A percentile compares a stretch with the other conserved stretches of the same genome.
phyloP scores from a whole-genome alignment of 768 basidiomycete species.

The Leucocoprinus leucothites region DNA sequence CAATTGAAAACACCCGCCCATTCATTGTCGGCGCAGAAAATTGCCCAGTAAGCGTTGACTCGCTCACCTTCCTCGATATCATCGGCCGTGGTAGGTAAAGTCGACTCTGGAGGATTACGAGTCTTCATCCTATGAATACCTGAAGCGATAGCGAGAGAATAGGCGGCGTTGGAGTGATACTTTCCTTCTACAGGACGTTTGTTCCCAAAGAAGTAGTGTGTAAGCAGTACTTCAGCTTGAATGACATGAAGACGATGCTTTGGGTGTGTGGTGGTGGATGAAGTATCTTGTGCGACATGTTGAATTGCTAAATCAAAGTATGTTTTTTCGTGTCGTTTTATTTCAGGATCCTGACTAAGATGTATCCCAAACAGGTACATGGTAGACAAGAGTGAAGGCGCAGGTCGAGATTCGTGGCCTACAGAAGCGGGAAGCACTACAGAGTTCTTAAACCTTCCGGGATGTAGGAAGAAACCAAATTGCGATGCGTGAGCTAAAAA shows the following conservation, averaged over 20 bases:
- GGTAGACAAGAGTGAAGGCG: slow-evolving; percentile 34
- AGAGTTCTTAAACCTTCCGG: slow-evolving; percentile 40
- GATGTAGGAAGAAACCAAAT: slow-evolving; percentile 57
- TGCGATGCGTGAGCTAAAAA: slow-evolving; percentile 49
- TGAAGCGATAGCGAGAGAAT: slow-evolving; percentile 31
- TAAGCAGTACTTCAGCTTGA: slow-evolving; percentile 53
- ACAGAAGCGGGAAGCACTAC: slow-evolving; percentile 26
- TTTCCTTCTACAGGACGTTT: slow-evolving; percentile 45
- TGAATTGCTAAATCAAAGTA: slow-evolving; percentile 43
- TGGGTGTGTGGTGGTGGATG: slow-evolving; percentile 37
- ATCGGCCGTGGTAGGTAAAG: slow-evolving; percentile 26
- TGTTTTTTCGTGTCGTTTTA: slow-evolving; percentile 25
- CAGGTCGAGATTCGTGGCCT: slow-evolving; percentile 32
- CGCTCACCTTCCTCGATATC: slow-evolving; percentile 34
- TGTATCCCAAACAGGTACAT: slow-evolving; percentile 38
- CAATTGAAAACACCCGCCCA: slow-evolving; percentile 44
- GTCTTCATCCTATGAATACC: slow-evolving; percentile 34
- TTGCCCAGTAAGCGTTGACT: slow-evolving; percentile 34
- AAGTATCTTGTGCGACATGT: slow-evolving; percentile 27
- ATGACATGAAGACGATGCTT: slow-evolving; percentile 43
- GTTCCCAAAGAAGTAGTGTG: slow-evolving; percentile 51
- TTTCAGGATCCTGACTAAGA: slow-evolving; percentile 25
- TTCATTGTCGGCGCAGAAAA: slow-evolving; percentile 29
- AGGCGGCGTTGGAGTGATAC: slow-evolving; percentile 37
- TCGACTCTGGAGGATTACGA: slow-evolving; percentile 23